phyloP scores from a whole-genome alignment of 371 early-diverging fungal species.

The Mucor saturninus region DNA sequence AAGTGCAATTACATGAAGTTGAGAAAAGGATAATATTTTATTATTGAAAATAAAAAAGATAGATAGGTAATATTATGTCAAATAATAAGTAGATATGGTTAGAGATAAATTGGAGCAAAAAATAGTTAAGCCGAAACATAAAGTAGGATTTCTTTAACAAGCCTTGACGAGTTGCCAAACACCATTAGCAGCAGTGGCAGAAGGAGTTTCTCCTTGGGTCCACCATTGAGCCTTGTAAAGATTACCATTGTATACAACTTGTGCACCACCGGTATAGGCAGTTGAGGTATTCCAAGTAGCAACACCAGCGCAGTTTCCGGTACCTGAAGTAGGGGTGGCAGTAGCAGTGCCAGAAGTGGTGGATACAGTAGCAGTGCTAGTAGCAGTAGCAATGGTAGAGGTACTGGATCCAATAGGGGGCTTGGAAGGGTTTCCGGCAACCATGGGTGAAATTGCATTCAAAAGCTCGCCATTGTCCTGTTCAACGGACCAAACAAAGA shows the following conservation, averaged over 20 bases:
- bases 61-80: neutral
- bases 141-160: slow-evolving; percentile 4
- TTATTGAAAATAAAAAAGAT: neutral
- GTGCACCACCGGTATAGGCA: slow-evolving; percentile 23
- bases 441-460: slow-evolving; percentile 34
- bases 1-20: no score
- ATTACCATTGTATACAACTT: slow-evolving; percentile 39
- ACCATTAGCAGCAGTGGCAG: slow-evolving; percentile 4
- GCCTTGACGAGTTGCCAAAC: slow-evolving; percentile 19
- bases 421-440: slow-evolving; percentile 13
- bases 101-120: neutral
- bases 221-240: slow-evolving; percentile 53
- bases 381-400: slow-evolving; percentile 13
- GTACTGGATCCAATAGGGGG: slow-evolving; percentile 18
- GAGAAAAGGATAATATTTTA: no score
- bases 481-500: slow-evolving; percentile 66
- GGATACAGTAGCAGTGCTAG: slow-evolving; percentile 10
- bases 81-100: neutral
- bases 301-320: slow-evolving; percentile 1
- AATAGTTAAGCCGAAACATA: neutral
- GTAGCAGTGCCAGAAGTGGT: slow-evolving; percentile 12
- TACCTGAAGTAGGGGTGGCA: slow-evolving; percentile 7
- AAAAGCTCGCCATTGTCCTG: slow-evolving; percentile 62
- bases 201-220: slow-evolving; percentile 43
- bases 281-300: slow-evolving; percentile 17